phyloP scores from a whole-genome alignment of 768 basidiomycete genomes.

The Dendrothele bispora region DNA sequence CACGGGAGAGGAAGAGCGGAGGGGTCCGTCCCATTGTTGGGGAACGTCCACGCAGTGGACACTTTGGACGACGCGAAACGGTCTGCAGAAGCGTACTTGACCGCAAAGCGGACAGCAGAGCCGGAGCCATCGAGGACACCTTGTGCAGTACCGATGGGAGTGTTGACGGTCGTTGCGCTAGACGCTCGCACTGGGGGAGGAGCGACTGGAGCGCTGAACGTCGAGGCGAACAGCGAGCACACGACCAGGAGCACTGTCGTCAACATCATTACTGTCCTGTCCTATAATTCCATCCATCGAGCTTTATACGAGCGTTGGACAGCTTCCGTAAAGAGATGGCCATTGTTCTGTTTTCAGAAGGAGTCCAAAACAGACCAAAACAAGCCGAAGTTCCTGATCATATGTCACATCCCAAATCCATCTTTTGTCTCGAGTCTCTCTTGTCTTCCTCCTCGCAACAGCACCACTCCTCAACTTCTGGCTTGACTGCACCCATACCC shows the following conservation, averaged over 20 bases:
- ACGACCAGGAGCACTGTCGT: constrained; percentile 10
- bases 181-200: background rate
- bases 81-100: constrained; percentile 63
- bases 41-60: constrained; percentile 56
- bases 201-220: background rate
- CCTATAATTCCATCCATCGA: too few species aligned
- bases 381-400: too few species aligned
- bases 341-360: too few species aligned
- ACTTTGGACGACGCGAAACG: constrained; percentile 62
- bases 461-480: too few species aligned
- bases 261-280: too few species aligned
- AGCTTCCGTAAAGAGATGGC: too few species aligned
- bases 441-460: too few species aligned
- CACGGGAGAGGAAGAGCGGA: constrained; percentile 67
- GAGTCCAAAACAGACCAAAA: too few species aligned
- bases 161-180: constrained; percentile 38
- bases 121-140: constrained; percentile 51
- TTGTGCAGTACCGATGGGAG: constrained; percentile 55
- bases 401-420: too few species aligned
- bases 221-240: constrained; percentile 11
- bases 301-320: too few species aligned
- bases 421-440: too few species aligned
- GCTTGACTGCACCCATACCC: too few species aligned
- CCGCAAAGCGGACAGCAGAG: constrained; percentile 57
- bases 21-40: constrained; percentile 50